Evolutionary conservation across 2,329 filamentous ascomycete species (phyloP).

Genomic region (Bretziella fagacearum): DNA sequence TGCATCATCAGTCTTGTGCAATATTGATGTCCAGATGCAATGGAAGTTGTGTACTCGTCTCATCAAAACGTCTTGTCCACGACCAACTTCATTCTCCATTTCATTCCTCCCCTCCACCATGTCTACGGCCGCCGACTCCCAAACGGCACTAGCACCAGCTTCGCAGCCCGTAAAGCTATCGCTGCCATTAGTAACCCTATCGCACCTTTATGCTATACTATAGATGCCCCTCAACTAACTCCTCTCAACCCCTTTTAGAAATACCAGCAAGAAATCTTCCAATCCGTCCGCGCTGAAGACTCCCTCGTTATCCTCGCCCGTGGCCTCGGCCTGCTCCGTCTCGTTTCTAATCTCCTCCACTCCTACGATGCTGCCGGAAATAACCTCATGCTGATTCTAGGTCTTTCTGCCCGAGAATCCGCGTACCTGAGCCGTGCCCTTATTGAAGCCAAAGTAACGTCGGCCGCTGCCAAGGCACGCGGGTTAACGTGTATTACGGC

Average conservation of each 20-base stretch:
- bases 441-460: slow-evolving; percentile 87
- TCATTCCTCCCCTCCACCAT: too few relatives aligned
- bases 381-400: slow-evolving; percentile 77
- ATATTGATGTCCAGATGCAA: too few relatives aligned
- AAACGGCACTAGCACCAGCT: too few relatives aligned
- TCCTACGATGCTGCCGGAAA: slow-evolving; percentile 93
- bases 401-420: slow-evolving; percentile 85
- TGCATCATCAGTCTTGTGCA: too few relatives aligned
- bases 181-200: slow-evolving; percentile 45
- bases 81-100: too few relatives aligned
- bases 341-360: slow-evolving; percentile 91
- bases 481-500: slow-evolving; percentile 89
- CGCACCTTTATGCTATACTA: not conserved
- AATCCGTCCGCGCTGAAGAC: slow-evolving; percentile 77
- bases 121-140: too few relatives aligned
- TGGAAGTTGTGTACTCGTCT: too few relatives aligned
- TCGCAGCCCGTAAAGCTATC: too few relatives aligned
- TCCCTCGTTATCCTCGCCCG: slow-evolving; percentile 82
- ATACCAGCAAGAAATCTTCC: slow-evolving; percentile 93
- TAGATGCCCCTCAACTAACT: not conserved
- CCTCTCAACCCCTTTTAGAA: slow-evolving; percentile 34
- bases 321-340: slow-evolving; percentile 76
- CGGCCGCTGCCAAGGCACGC: slow-evolving; percentile 53
- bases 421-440: slow-evolving; percentile 91
- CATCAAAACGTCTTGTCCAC: too few relatives aligned